Base-by-base conservation (phyloP, 352 stramenopile species). In the Pythium oligandrum region DNA sequence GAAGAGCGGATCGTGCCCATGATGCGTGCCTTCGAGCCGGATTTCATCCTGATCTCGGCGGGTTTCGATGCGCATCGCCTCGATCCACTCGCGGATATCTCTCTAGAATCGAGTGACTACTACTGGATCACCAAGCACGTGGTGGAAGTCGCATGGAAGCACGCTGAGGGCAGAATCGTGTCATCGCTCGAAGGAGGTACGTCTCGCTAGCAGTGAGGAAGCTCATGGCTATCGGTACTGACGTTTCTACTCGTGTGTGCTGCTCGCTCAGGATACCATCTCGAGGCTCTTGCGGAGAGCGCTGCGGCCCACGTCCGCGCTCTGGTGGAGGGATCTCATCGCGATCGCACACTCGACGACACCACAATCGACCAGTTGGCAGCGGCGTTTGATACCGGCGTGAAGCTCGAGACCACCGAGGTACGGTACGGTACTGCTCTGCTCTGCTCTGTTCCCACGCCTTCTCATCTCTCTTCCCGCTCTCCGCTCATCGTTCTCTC, bases 41-140 rank as follows among this genome's bases (percentile, higher is more conserved):
- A 98, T 61, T 67, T 98, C 6, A 90, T 98, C 39, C 84, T 98
- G 48, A 71, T 98, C 46, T 97, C 86, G 26, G 93, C 95, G 37
- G 96, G 96, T 7, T 99, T 99, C 67, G 96, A 98, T 71, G 95
- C 90, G 4, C 93, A 97, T 59, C 70, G 85, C 44, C 94, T 96
- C 59, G 92, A 98, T 67, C 89, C 89, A 6, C 68, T 98, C 32
- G 85, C 87, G n/a, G 77, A 89, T 38, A 88, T 86, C 55, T 33
- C 68, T n/a, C 57, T 96, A 2, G 80, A 85, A 11, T 78, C 78
- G 2, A 49, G 53, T 0, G 74, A 78, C 10, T 88, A 79, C 48
- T 72, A 74, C 17, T 63, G 59, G 53, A 68, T 62, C 44, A 68
- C 58, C 36, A 55, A 58, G 32, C 57, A 64, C 17, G 83, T 90